A percentile compares a stretch with the other conserved stretches of the same genome.
Evolutionary conservation across 805 yeast genomes (phyloP).

Genomic region (Candida adriatica): DNA sequence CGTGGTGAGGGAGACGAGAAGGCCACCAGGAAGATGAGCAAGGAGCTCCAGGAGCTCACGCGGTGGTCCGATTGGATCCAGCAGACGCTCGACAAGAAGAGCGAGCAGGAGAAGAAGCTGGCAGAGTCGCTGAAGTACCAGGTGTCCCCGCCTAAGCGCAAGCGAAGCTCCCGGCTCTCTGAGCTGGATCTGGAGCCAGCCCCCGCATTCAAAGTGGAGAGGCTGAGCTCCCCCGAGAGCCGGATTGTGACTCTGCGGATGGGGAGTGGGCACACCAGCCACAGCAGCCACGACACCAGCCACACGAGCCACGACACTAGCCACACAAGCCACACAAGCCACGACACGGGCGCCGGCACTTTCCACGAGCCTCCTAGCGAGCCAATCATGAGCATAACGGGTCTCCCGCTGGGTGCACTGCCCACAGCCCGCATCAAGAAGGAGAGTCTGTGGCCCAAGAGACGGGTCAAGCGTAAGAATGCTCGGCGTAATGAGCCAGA

Average conservation of each 20-base stretch:
- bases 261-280: neutral
- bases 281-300: neutral
- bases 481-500: slow-evolving; percentile 8
- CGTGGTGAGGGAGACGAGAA: slow-evolving; percentile 4
- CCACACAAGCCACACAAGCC: neutral
- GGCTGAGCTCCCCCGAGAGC: neutral
- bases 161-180: neutral
- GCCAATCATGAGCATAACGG: slow-evolving; percentile 58
- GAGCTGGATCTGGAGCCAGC: neutral
- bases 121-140: slow-evolving; percentile 2
- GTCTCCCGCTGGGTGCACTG: slow-evolving; percentile 61
- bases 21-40: slow-evolving; percentile 1
- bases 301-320: neutral
- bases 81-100: slow-evolving; percentile 6
- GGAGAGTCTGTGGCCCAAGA: slow-evolving; percentile 47
- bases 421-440: slow-evolving; percentile 57
- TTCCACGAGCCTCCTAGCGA: slow-evolving; percentile 28
- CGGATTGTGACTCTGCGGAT: neutral
- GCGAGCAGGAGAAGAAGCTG: slow-evolving; percentile 6
- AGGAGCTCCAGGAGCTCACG: slow-evolving; percentile 4
- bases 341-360: neutral
- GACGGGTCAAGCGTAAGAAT: slow-evolving; percentile 22
- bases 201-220: neutral
- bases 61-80: slow-evolving; percentile 9
- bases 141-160: slow-evolving; percentile 4